A percentile compares a stretch with the other conserved stretches of the same genome.
Evolutionary conservation across 2,329 filamentous ascomycete species (phyloP).

Genomic region (Fusarium subglutinans): DNA sequence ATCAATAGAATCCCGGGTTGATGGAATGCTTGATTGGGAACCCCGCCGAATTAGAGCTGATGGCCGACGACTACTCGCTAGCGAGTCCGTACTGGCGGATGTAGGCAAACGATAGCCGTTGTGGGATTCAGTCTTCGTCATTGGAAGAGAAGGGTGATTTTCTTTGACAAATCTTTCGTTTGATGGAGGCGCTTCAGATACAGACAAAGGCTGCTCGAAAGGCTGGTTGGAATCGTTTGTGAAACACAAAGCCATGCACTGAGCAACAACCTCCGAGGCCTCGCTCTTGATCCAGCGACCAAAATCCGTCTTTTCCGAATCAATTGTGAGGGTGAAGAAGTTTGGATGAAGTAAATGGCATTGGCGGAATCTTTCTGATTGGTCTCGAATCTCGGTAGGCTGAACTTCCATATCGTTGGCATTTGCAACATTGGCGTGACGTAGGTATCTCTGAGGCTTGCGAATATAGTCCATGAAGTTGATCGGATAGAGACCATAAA

Average conservation of each 20-base stretch:
- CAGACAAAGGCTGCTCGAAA: conserved; percentile 36
- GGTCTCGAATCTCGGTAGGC: conserved; percentile 77
- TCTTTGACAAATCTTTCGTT: conserved; percentile 47
- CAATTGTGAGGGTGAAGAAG: conserved; percentile 81
- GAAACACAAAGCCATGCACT: conserved; percentile 76
- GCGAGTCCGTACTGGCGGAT: conserved; percentile 59
- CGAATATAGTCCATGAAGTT: conserved; percentile 89
- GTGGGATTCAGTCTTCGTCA: conserved; percentile 43
- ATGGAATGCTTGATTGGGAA: conserved; percentile 63
- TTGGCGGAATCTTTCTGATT: conserved; percentile 78
- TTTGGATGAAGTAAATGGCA: conserved; percentile 84
- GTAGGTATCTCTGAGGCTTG: conserved; percentile 81
- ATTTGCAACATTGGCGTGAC: conserved; percentile 74
- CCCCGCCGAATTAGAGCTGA: conserved; percentile 50
- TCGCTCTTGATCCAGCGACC: conserved; percentile 84
- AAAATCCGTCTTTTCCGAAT: conserved; percentile 80
- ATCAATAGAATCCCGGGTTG: conserved; percentile 53
- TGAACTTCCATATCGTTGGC: conserved; percentile 81
- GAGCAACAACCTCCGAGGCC: conserved; percentile 80
- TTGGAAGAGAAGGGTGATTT: conserved; percentile 51
- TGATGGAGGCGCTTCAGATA: conserved; percentile 31
- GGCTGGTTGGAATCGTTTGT: conserved; percentile 41
- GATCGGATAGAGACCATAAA: conserved; percentile 85
- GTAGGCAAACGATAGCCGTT: conserved; percentile 64
- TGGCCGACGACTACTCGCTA: conserved; percentile 51